Percentiles rank a stretch among this genome's conserved stretches.
Evolutionary conservation across 1,284 basidiomycete genomes (phyloP).

Genomic region (Prillingera fragicola): DNA sequence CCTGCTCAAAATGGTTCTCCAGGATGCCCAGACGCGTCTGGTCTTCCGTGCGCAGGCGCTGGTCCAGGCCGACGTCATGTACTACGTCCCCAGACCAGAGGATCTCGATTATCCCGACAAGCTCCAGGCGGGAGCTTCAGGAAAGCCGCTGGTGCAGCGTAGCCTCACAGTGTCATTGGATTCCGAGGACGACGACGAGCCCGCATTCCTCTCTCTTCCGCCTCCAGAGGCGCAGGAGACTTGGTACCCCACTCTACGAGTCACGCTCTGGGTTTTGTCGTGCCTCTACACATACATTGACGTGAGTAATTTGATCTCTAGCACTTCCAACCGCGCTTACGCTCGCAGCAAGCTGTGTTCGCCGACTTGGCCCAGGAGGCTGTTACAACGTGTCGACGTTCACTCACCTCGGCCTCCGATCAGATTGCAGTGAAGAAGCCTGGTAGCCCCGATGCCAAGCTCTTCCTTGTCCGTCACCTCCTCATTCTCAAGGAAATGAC

Average conservation of each 20-base stretch:
- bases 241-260: constrained; percentile 82
- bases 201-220: constrained; percentile 63
- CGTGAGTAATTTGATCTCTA: constrained; percentile 50
- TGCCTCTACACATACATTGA: constrained; percentile 86
- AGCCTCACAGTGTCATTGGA: constrained; percentile 29
- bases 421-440: constrained; percentile 56
- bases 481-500: constrained; percentile 84
- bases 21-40: constrained; percentile 86
- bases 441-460: constrained; percentile 59
- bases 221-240: constrained; percentile 67
- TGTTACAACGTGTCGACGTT: constrained; percentile 69
- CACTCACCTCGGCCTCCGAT: constrained; percentile 65
- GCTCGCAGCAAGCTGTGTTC: constrained; percentile 71
- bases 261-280: constrained; percentile 78
- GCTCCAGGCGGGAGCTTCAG: constrained; percentile 25
- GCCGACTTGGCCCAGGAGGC: constrained; percentile 91
- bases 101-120: constrained; percentile 82
- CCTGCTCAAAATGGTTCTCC: constrained; percentile 77
- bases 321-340: not conserved
- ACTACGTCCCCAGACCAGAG: constrained; percentile 63
- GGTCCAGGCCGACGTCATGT: constrained; percentile 76
- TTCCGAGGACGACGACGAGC: constrained; percentile 45
- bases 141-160: constrained; percentile 15
- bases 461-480: constrained; percentile 85
- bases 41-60: constrained; percentile 91